Evolutionary conservation across 208 protist genomes (phyloP), one percentile per base, ranked within the genome.

Genomic region (Crithidia brevicula): DNA sequence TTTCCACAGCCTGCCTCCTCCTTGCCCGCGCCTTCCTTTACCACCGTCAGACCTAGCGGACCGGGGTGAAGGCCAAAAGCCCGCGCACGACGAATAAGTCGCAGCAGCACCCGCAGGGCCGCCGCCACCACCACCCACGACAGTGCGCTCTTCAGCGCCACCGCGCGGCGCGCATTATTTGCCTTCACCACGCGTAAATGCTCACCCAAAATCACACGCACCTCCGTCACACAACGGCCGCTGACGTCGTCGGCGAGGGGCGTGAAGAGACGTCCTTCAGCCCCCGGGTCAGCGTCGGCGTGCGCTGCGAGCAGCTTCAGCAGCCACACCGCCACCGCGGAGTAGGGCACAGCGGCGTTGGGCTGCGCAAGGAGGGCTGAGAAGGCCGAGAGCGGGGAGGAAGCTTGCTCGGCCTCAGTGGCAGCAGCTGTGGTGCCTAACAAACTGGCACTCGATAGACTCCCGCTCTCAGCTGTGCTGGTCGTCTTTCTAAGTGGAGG

Each of bases 181-280:
- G 79, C 71, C 62, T 85, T 83, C 38, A 97, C 83, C 13, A 83
- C 73, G 28, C 89, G 83, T 33, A 92, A 81, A 73, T 95, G 88
- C 54, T 95, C 86, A 20, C 61, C 50, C 2, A 97, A 58, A 11
- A 87, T 70, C 7, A 67, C 53, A 28, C 80, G 76, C 16, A 95
- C 76, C 69, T 95, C 86, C 11, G 77, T 58, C 16, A 93, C 82
- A 50, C 83, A 92, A 13, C 81, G 74, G 36, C 72, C 56, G 60
- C 92, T 71, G 9, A 97, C 89, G 74, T 97, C 92, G 60, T 94
- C 89, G 27, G 81, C 64, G 36, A 97, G 74, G 18, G 88, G 89
- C 18, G 84, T 80, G 72, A 88, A 97, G 31, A 97, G 83, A 22
- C 45, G 61, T 77, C 65, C 49, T 36, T 72, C 38, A 43, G 30